phyloP scores from a whole-genome alignment of 2,329 filamentous ascomycete genomes.

The Metarhizium rileyi region DNA sequence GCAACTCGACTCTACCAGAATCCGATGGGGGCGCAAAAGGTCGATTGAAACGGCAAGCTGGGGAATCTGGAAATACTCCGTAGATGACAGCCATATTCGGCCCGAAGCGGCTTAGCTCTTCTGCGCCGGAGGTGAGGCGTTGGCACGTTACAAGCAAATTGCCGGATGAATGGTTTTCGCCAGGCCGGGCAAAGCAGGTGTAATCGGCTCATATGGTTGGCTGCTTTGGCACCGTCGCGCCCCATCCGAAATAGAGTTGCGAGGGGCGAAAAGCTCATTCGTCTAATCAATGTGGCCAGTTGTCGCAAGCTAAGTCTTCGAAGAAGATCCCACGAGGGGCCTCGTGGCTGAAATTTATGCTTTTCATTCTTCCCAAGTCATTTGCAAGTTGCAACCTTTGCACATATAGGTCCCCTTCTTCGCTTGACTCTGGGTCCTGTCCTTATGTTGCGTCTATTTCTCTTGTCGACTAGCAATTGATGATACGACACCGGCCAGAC shows the following conservation, averaged over 20 bases:
- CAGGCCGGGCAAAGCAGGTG: background rate
- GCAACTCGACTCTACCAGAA: background rate
- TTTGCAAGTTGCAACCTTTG: no score
- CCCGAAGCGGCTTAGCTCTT: slow-evolving; percentile 1
- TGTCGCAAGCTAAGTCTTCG: slow-evolving; percentile 1
- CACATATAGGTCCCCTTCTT: no score
- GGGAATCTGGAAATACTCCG: slow-evolving; percentile 16
- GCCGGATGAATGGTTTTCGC: slow-evolving; percentile 12
- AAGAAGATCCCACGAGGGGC: background rate
- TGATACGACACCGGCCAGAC: background rate
- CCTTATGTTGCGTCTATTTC: no score
- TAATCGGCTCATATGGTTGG: background rate
- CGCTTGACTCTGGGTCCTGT: no score
- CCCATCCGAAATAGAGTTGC: no score
- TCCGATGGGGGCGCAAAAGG: background rate
- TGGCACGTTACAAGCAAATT: background rate
- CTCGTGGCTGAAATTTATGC: background rate
- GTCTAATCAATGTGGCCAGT: background rate
- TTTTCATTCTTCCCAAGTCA: background rate
- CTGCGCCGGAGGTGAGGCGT: background rate
- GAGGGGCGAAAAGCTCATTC: background rate
- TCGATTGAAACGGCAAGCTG: slow-evolving; percentile 10
- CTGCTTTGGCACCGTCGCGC: no score
- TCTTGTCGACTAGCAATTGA: background rate
- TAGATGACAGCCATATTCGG: background rate